These are phyloP conservation scores for Plasmodium ovale DNA, from an alignment of 169 alveolate genomes.

Conservation along the genomic window DNA sequence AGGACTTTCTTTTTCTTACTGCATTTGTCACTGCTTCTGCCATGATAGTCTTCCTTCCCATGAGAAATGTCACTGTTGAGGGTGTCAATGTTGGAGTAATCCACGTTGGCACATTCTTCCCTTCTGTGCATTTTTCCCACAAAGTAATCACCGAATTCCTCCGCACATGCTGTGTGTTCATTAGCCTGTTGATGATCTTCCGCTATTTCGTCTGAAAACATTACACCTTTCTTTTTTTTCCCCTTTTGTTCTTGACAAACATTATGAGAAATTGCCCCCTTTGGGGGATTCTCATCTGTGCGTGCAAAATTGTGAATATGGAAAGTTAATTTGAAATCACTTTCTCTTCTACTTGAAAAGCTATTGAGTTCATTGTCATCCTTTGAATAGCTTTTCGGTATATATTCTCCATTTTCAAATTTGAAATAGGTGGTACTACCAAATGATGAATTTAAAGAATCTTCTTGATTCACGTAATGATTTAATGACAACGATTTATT, in stretches of 20 bases:
- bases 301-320: background rate
- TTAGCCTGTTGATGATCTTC: constrained; percentile 7
- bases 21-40: background rate
- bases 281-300: background rate
- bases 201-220: constrained; percentile 29
- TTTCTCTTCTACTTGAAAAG: constrained; percentile 13
- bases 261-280: background rate
- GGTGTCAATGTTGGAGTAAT: background rate
- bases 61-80: too few species aligned
- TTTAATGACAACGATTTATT: constrained; percentile 27
- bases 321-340: constrained; percentile 6
- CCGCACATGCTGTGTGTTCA: too few species aligned
- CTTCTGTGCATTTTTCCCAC: background rate
- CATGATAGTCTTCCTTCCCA: background rate
- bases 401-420: constrained; percentile 41
- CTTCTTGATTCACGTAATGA: constrained; percentile 3
- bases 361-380: background rate
- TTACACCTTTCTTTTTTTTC: constrained; percentile 41
- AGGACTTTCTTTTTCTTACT: background rate
- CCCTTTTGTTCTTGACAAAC: background rate
- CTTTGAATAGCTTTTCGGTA: constrained; percentile 47
- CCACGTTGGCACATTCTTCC: background rate
- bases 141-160: background rate
- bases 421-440: constrained; percentile 18
- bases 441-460: constrained; percentile 8